These are phyloP conservation scores for Bruguiera hainesii DNA, from an alignment of 441 rosid species.

Conservation along the genomic window DNA sequence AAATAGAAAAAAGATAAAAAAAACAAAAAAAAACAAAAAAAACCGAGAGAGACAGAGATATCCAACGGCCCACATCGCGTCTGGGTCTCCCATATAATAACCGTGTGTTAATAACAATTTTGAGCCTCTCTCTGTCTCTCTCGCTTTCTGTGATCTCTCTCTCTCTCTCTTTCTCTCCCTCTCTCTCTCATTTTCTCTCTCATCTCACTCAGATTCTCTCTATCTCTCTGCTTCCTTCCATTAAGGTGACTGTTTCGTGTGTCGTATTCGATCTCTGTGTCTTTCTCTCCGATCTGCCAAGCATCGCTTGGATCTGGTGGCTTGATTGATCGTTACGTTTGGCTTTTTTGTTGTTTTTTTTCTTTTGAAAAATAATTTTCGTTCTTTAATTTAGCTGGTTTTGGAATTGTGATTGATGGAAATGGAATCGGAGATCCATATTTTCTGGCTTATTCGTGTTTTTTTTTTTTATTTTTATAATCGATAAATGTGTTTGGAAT, in stretches of 20 bases:
- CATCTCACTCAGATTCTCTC: constrained; percentile 8
- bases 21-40: not conserved
- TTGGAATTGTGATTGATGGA: not conserved
- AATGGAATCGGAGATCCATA: not conserved
- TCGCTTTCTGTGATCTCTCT: too few relatives aligned
- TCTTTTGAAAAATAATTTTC: too few relatives aligned
- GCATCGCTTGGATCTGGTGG: not conserved
- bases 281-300: too few relatives aligned
- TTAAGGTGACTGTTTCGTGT: not conserved
- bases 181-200: constrained; percentile 5
- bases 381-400: not conserved
- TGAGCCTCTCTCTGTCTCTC: not conserved
- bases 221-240: not conserved
- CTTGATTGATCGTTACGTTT: not conserved
- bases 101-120: not conserved
- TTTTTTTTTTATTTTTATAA: not conserved
- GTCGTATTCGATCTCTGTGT: not conserved
- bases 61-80: constrained; percentile 31
- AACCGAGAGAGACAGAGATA: not conserved
- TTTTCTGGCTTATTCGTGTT: not conserved
- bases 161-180: not conserved
- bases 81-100: constrained; percentile 12
- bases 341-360: not conserved
- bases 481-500: not conserved
- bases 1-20: not conserved